Evolutionary conservation across 108 stramenopile species (phyloP), one percentile per base, ranked within the genome.

Genomic region (Pinguiococcus pyrenoidosus): DNA sequence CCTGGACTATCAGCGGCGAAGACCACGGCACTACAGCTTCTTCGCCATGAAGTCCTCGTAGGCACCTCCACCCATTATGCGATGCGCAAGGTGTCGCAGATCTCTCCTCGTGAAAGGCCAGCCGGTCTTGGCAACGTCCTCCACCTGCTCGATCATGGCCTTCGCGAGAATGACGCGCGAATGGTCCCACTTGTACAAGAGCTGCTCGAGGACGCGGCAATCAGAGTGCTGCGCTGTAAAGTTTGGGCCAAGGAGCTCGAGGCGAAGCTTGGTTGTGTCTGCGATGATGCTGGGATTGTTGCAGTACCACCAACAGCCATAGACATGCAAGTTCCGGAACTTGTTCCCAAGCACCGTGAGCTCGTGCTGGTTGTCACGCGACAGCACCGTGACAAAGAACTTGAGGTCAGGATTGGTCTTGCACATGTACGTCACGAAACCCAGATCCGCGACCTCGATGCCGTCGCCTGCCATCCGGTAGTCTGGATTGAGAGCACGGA

Each of bases 111-210:
- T 72, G 2, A 63, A 14, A 20, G 27, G 32, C 74, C 81, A 82
- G 17, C 66, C 66, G 9, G 83, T 75, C 13, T 47, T 37, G 5
- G 60, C 18, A 24, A 72, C 22, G 33, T 82, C 79, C 7, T 26
- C 32, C 57, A 78, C 79, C 64, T 90, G 77, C 18, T 63, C 52
- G 13, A 47, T 44, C 35, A 90, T 43, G 0, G 81, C 84, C 9
- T 66, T 44, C 7, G 82, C 79, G 28, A 90, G 77, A 0, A 85
- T 74, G 1, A 67, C 67, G 16, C 85, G 60, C 14, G 81, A 82
- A 69, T 90, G 89, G 23, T 75, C 42, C 89, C 89, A 90, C 66
- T 90, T 90, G 77, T 90, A 90, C 12, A 90, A 24, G 0, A 90
- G 60, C 50, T 90, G 89, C 46, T 90, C 89, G 6, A 87, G 40